These are phyloP conservation scores for Blastocystis sp. DNA, from an alignment of 352 stramenopile genomes.

Conservation along the genomic window DNA sequence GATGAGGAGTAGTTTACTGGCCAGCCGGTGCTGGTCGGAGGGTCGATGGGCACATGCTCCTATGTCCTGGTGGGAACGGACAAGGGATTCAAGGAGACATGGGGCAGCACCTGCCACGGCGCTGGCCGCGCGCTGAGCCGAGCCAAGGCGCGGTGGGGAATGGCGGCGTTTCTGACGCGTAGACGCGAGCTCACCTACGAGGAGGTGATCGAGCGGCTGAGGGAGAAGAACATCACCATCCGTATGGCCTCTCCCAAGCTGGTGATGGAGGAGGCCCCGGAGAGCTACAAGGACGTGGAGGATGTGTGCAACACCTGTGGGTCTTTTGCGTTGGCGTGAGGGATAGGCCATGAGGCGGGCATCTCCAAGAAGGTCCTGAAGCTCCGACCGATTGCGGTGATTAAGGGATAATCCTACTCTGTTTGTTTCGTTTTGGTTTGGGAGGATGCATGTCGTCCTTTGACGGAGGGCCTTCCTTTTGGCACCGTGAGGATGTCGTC, in stretches of 20 bases:
- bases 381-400: conserved; percentile 78
- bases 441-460: not conserved
- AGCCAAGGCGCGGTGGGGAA: conserved; percentile 68
- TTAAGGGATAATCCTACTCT: conserved; percentile 76
- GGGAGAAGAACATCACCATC: conserved; percentile 79
- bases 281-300: conserved; percentile 82
- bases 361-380: conserved; percentile 82
- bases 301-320: conserved; percentile 82
- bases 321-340: not conserved
- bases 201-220: conserved; percentile 76
- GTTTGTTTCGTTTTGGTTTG: conserved; percentile 28
- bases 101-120: conserved; percentile 81
- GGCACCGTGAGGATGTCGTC: not conserved
- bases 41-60: conserved; percentile 81
- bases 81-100: conserved; percentile 80
- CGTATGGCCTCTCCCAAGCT: conserved; percentile 81
- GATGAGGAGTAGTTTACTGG: conserved; percentile 74
- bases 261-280: conserved; percentile 82
- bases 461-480: not conserved
- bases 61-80: conserved; percentile 79
- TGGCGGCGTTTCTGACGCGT: conserved; percentile 15
- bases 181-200: conserved; percentile 77
- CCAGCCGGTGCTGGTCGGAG: conserved; percentile 79
- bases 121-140: conserved; percentile 73
- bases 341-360: conserved; percentile 75